These are phyloP conservation scores for Teunomyces panamensis DNA, from an alignment of 805 yeast genomes.

Conservation along the genomic window DNA sequence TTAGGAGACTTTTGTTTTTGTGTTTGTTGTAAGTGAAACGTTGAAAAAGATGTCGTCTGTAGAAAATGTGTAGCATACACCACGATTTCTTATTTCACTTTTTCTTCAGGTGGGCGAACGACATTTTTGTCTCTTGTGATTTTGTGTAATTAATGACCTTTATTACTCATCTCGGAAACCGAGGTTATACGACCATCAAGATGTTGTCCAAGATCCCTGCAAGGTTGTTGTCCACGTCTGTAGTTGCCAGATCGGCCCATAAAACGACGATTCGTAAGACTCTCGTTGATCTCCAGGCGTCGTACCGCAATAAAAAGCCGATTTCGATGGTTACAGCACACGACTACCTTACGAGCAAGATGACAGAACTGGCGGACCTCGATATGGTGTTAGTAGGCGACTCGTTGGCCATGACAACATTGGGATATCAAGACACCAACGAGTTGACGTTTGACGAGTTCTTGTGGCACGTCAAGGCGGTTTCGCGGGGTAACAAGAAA, in stretches of 20 bases:
- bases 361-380: conserved; percentile 62
- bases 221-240: background rate
- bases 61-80: background rate
- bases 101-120: too few relatives aligned
- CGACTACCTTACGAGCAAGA: conserved; percentile 72
- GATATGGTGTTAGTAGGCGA: conserved; percentile 86
- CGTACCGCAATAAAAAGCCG: conserved; percentile 18
- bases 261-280: conserved; percentile 7
- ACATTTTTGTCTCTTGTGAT: background rate
- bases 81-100: background rate
- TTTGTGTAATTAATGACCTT: background rate
- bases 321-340: conserved; percentile 72
- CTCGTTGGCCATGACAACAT: conserved; percentile 86
- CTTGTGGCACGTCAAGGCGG: conserved; percentile 71
- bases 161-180: background rate
- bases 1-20: too few relatives aligned
- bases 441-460: conserved; percentile 78
- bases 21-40: too few relatives aligned
- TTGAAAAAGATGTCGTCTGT: too few relatives aligned
- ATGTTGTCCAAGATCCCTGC: background rate
- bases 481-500: conserved; percentile 61
- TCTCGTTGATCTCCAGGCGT: conserved; percentile 9
- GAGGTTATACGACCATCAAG: background rate
- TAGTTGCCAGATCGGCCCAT: conserved; percentile 6
- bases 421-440: conserved; percentile 77